Base-by-base conservation (phyloP, 352 stramenopile species). In the Elongisporangium prolatum region DNA sequence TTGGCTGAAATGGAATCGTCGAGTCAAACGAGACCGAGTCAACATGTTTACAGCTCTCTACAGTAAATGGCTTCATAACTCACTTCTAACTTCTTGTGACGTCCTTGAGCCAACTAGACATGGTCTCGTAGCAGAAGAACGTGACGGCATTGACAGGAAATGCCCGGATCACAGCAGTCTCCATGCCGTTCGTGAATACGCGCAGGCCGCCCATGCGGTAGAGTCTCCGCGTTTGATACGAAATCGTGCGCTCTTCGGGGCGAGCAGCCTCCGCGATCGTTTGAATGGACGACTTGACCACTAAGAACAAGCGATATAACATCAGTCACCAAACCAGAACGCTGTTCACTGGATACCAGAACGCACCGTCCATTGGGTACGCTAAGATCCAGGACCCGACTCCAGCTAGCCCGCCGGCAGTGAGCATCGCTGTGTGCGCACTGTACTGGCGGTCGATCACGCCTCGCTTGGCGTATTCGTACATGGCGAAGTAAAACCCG, bases 221-320 rank as follows among this genome's bases (percentile, higher is more conserved):
- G 14, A 95, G 71, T 58, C 75, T 73, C 48, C 78, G 63, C 44
- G 71, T 66, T 59, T 95, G 86, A 56, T 87, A 91, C 44, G 70
- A 68, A 13, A 93, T 93, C 52, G 75, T 89, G 61, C 79, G 71
- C 54, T 93, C 86, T 8, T 78, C 62, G 0, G 68, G 60, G 7
- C 69, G 67, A 18, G 84, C 72, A 25, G 79, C 59, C 22, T 90
- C 76, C 6, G 86, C 67, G 3, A 91, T 60, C 37, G 80, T 92
- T 68, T 95, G 86, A 38, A 95, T 93, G 21, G 78, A 86, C 50
- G 84, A 92, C 60, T 95, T 95, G 63, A 95, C 74, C 21, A 95
- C 86, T 93, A 48, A n/a, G n/a, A n/a, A 38, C 40, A 52, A 6
- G 34, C 24, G 53, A 21, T n/a, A 0, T 11, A 18, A 49, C 4